phyloP scores from a whole-genome alignment of 208 protist genomes.

The Lotmaria passim region DNA sequence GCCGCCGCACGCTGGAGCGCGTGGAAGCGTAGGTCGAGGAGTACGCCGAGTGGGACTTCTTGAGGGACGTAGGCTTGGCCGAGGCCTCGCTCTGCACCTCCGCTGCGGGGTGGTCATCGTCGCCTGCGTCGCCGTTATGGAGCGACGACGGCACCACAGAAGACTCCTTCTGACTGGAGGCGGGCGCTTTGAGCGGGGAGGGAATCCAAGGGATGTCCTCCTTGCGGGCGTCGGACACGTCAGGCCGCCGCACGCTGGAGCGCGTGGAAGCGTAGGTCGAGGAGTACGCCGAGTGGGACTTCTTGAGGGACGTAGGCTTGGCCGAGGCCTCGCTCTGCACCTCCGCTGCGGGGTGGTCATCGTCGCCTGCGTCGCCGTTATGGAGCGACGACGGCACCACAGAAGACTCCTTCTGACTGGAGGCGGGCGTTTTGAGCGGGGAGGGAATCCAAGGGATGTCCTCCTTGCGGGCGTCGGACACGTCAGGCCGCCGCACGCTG shows the following conservation, averaged over 20 bases:
- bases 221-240: neutral
- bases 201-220: neutral
- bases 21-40: conserved; percentile 8
- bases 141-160: too few species aligned
- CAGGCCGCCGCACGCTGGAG: neutral
- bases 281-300: neutral
- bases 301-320: neutral
- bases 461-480: neutral
- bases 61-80: neutral
- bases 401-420: neutral
- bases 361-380: neutral
- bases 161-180: neutral
- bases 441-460: neutral
- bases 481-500: too few species aligned
- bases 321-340: neutral
- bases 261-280: conserved; percentile 7
- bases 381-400: too few species aligned
- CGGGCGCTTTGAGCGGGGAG: neutral
- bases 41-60: neutral
- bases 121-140: too few species aligned
- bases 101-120: neutral
- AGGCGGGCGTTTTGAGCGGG: neutral
- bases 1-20: neutral
- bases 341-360: neutral
- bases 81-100: neutral